Base-by-base conservation (phyloP, 768 basidiomycete species). In the Tremella fuciformis region DNA sequence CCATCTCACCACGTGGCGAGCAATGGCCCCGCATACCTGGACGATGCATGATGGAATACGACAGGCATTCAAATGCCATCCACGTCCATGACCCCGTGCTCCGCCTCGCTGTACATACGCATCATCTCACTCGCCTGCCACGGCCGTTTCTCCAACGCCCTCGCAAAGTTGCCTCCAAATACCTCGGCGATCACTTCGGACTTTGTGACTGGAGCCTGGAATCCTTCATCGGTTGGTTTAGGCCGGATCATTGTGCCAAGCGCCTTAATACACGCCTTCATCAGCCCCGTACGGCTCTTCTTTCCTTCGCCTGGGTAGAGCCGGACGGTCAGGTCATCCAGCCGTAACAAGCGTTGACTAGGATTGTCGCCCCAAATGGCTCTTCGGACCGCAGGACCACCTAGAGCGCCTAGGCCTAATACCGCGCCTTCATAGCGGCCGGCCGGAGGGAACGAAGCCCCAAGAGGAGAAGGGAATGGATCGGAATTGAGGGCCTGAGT, bases 341-440 rank as follows among this genome's bases (percentile, higher is more conserved):
- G 59, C 40, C 62, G 62, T 34, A 57, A 63, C 39, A 79, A 44
- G 22, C n/a, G n/a, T 46, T 22, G n/a, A 18, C n/a, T n/a, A 1
- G 65, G 69, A 11, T 67, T 62, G 0, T 73, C 76, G 4, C 64
- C 65, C 58, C 66, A 67, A 13, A 71, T 44, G 7, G 62, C 57
- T 41, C 62, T 53, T 49, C 65, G 7, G 19, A 72, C 59, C 11
- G 66, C 69, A 62, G 90, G 88, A 66, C 88, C 86, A 0, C 90
- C 90, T 2, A 93, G 85, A 15, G 87, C 88, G 21, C 88, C 82
- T 26, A 96, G 81, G 16, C 91, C 91, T 1, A 91, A 84, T 37
- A 97, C 85, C 0, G 93, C 89, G 42, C 94, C 91, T 76, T 93
- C 89, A 55, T 91, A 82, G 7, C 89, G 88, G 6, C 90, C 91